Conservation (phyloP, 2,329 filamentous ascomycete species). For the Acarospora socialis region DNA sequence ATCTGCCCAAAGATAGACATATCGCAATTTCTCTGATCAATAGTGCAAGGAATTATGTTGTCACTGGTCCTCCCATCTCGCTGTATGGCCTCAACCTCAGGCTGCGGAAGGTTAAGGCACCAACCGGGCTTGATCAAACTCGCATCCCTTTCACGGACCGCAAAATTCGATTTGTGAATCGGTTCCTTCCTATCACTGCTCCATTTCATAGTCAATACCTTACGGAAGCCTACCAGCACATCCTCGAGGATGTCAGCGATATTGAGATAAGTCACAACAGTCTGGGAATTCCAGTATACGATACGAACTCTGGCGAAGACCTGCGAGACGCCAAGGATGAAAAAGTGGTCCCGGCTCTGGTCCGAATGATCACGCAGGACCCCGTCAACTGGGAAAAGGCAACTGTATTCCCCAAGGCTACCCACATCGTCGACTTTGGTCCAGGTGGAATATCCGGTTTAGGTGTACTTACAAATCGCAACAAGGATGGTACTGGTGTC, state of each 20-base stretch:
- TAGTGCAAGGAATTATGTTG: constrained; percentile 91
- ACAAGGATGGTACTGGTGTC: constrained; percentile 97
- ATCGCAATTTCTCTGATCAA: constrained; percentile 93
- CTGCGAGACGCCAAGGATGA: constrained; percentile 54
- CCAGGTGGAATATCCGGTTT: constrained; percentile 94
- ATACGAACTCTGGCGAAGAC: constrained; percentile 81
- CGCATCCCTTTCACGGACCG: constrained; percentile 88
- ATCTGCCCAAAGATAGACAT: constrained; percentile 81
- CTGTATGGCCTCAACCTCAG: constrained; percentile 92
- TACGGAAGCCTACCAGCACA: constrained; percentile 61
- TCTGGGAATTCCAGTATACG: constrained; percentile 72
- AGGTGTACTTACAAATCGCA: constrained; percentile 89
- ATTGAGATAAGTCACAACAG: constrained; percentile 58
- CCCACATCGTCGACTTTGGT: constrained; percentile 91
- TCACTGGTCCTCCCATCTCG: constrained; percentile 89
- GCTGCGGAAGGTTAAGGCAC: constrained; percentile 89
- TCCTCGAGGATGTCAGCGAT: constrained; percentile 76
- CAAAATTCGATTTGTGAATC: constrained; percentile 91
- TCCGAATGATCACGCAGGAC: constrained; percentile 89
- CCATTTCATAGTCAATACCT: constrained; percentile 98
- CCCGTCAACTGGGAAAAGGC: constrained; percentile 93
- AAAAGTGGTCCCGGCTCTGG: constrained; percentile 71
- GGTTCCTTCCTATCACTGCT: constrained; percentile 92
- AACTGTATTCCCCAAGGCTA: constrained; percentile 78
- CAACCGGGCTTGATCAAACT: constrained; percentile 93